These are phyloP conservation scores for Saccharomycopsis oosterbeekiorum DNA, from an alignment of 805 yeast genomes.

Conservation along the genomic window DNA sequence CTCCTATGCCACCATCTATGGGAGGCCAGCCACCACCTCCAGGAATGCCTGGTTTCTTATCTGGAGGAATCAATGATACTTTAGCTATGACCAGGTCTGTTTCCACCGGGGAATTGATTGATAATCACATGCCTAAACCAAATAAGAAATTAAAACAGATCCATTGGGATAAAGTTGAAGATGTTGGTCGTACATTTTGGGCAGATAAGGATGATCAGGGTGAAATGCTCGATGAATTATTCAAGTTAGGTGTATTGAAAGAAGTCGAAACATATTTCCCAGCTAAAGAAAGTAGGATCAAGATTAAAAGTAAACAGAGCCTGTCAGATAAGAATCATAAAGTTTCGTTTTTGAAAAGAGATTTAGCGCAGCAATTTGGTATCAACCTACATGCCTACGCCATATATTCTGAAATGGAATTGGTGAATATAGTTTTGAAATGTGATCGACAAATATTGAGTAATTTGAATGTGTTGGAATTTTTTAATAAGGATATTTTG, in stretches of 20 bases:
- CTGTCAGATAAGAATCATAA: constrained; percentile 26
- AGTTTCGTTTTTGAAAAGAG: constrained; percentile 53
- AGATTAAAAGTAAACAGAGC: constrained; percentile 32
- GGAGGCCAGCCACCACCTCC: constrained; percentile 22
- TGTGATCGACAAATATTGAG: constrained; percentile 50
- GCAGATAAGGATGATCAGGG: constrained; percentile 31
- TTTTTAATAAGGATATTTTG: constrained; percentile 58
- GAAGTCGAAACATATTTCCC: constrained; percentile 52
- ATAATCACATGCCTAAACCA: constrained; percentile 33
- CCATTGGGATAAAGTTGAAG: constrained; percentile 72
- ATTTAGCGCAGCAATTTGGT: constrained; percentile 69
- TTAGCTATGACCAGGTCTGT: constrained; percentile 26
- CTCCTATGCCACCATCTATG: constrained; percentile 19
- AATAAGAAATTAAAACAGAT: constrained; percentile 60
- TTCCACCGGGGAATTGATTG: constrained; percentile 25
- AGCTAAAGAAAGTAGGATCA: constrained; percentile 34
- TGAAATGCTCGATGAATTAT: constrained; percentile 39
- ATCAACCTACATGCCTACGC: constrained; percentile 63
- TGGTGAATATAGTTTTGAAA: constrained; percentile 42
- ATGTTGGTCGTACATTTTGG: constrained; percentile 58
- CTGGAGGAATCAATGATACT: constrained; percentile 10
- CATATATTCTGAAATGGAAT: constrained; percentile 40
- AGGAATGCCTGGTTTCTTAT: constrained; percentile 17
- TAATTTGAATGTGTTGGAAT: constrained; percentile 54
- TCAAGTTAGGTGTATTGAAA: constrained; percentile 51